Conservation (phyloP, 1,139 yeast species). For the Kurtzmaniella quercitrusa region DNA sequence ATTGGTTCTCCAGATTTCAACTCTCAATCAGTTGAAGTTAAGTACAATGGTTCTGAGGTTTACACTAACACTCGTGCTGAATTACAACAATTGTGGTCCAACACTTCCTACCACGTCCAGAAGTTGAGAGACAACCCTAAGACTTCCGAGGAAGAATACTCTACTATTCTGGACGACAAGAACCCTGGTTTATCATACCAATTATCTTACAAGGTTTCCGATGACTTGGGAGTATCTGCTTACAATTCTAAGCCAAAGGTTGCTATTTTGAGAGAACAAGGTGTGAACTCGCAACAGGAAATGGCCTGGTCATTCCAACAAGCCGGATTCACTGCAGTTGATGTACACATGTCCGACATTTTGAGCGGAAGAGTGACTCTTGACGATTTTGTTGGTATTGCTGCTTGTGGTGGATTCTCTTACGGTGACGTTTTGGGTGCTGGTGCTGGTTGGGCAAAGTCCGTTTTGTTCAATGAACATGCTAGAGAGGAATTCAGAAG, state of each 20-base stretch:
- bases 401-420: slow-evolving; percentile 99
- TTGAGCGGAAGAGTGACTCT: slow-evolving; percentile 69
- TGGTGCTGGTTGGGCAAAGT: slow-evolving; percentile 99
- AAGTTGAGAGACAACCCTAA: slow-evolving; percentile 90
- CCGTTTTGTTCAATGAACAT: slow-evolving; percentile 80
- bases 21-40: slow-evolving; percentile 47
- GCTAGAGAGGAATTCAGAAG: slow-evolving; percentile 72
- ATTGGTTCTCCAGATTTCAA: slow-evolving; percentile 66
- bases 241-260: slow-evolving; percentile 66
- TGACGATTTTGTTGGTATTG: slow-evolving; percentile 83
- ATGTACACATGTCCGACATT: slow-evolving; percentile 96
- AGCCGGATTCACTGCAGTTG: slow-evolving; percentile 91
- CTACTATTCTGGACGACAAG: slow-evolving; percentile 65
- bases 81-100: slow-evolving; percentile 82
- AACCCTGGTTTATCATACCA: slow-evolving; percentile 91
- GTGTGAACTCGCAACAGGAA: slow-evolving; percentile 97
- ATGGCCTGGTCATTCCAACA: slow-evolving; percentile 97
- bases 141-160: slow-evolving; percentile 83
- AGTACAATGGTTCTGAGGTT: slow-evolving; percentile 43
- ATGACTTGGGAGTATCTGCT: slow-evolving; percentile 31
- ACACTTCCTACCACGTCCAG: slow-evolving; percentile 89
- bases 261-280: slow-evolving; percentile 97
- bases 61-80: slow-evolving; percentile 58
- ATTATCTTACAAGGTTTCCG: slow-evolving; percentile 61
- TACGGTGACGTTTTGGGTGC: slow-evolving; percentile 99